Evolutionary conservation across 1,284 basidiomycete genomes (phyloP).

Genomic region (Hypsizygus ulmarius): DNA sequence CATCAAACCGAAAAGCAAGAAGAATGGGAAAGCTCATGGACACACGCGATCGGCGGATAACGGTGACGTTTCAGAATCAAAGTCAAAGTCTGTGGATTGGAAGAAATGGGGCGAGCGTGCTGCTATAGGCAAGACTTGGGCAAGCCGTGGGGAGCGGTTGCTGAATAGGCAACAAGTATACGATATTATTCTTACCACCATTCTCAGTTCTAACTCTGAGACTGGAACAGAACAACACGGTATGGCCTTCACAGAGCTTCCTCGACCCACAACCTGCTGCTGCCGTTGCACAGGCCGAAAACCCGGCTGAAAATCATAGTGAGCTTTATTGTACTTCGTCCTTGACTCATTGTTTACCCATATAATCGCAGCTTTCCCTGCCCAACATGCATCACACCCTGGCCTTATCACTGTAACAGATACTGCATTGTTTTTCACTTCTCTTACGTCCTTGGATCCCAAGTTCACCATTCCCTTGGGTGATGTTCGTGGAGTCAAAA

Average conservation of each 20-base stretch:
- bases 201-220: neutral
- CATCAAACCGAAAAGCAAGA: constrained; percentile 28
- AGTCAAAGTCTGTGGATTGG: constrained; percentile 40
- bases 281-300: neutral
- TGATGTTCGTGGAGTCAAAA: constrained; percentile 56
- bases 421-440: constrained; percentile 50
- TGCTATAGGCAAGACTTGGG: constrained; percentile 42
- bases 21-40: constrained; percentile 1
- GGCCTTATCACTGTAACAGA: constrained; percentile 58
- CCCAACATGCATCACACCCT: constrained; percentile 51
- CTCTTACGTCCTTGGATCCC: constrained; percentile 45
- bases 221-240: neutral
- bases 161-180: constrained; percentile 36
- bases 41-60: neutral
- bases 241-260: constrained; percentile 20
- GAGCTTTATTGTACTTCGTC: constrained; percentile 18
- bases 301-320: constrained; percentile 32
- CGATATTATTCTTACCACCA: constrained; percentile 4
- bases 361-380: constrained; percentile 50
- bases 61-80: constrained; percentile 8
- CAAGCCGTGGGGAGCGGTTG: constrained; percentile 40
- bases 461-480: constrained; percentile 45
- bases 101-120: constrained; percentile 52
- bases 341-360: neutral
- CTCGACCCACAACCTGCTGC: constrained; percentile 3